Evolutionary conservation across 2,329 filamentous ascomycete species (phyloP).

Genomic region (Talaromyces sp.): DNA sequence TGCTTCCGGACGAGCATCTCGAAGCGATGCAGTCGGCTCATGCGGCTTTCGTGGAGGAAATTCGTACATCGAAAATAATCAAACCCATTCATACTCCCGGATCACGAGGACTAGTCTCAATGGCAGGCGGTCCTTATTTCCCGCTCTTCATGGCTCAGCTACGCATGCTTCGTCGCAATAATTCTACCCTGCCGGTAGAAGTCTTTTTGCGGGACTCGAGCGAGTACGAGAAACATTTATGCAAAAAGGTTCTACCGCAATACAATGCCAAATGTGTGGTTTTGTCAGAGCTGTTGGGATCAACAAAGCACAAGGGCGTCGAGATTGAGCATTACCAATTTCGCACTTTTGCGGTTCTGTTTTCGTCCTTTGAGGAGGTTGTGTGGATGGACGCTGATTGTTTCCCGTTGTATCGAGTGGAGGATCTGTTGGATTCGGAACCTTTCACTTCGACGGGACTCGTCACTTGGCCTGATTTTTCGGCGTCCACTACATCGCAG

Average conservation of each 20-base stretch:
- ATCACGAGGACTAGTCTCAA: conserved; percentile 49
- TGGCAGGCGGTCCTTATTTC: conserved; percentile 45
- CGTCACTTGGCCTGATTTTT: conserved; percentile 55
- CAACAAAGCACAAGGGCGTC: conserved; percentile 20
- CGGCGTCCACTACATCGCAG: conserved; percentile 41
- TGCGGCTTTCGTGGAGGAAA: conserved; percentile 35
- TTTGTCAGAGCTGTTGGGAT: conserved; percentile 38
- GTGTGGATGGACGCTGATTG: conserved; percentile 56
- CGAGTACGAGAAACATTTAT: conserved; percentile 39
- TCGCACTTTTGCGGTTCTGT: conserved; percentile 54
- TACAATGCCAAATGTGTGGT: conserved; percentile 41
- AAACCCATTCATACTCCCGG: conserved; percentile 33
- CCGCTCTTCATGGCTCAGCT: conserved; percentile 49
- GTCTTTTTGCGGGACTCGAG: conserved; percentile 38
- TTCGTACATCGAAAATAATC: conserved; percentile 26
- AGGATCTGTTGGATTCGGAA: conserved; percentile 46
- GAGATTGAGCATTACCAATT: conserved; percentile 48
- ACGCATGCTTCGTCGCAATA: conserved; percentile 49
- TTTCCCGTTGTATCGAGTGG: conserved; percentile 47
- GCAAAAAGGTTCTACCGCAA: conserved; percentile 36
- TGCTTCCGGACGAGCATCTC: conserved; percentile 30
- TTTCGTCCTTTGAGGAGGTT: conserved; percentile 55
- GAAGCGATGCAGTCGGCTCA: conserved; percentile 37
- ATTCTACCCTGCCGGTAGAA: conserved; percentile 47
- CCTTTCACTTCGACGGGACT: conserved; percentile 51